phyloP scores from a whole-genome alignment of 306 rosid genomes.

The Hylodesmum podocarpum region DNA sequence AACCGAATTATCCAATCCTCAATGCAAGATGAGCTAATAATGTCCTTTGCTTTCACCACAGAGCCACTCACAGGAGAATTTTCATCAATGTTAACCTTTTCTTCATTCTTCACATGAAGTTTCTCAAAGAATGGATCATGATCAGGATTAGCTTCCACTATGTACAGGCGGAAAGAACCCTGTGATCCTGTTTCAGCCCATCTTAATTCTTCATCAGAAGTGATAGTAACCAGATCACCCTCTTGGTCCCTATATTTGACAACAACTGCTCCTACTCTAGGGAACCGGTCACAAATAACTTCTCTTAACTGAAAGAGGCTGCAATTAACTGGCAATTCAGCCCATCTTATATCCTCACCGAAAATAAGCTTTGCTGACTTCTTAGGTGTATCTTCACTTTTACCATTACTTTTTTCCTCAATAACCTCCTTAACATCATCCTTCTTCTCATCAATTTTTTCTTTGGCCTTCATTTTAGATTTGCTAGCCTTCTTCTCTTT shows the following conservation, averaged over 20 bases:
- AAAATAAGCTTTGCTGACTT: slow-evolving; percentile 71
- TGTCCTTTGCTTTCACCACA: slow-evolving; percentile 44
- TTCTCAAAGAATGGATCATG: slow-evolving; percentile 63
- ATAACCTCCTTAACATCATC: slow-evolving; percentile 67
- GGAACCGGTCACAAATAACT: slow-evolving; percentile 62
- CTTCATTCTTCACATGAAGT: slow-evolving; percentile 25
- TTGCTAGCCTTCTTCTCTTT: slow-evolving; percentile 25
- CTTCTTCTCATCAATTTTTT: slow-evolving; percentile 46
- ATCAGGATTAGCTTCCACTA: slow-evolving; percentile 64
- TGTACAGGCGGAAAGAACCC: slow-evolving; percentile 65
- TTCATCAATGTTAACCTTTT: slow-evolving; percentile 26
- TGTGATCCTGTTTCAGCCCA: slow-evolving; percentile 75
- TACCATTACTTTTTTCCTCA: slow-evolving; percentile 48
- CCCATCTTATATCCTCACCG: slow-evolving; percentile 91
- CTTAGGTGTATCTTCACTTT: slow-evolving; percentile 50
- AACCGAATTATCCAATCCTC: slow-evolving; percentile 89
- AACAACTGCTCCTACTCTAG: slow-evolving; percentile 63
- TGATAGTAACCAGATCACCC: slow-evolving; percentile 89
- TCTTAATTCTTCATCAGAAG: slow-evolving; percentile 72
- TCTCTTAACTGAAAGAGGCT: slow-evolving; percentile 72
- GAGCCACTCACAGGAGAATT: slow-evolving; percentile 44
- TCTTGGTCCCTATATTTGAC: slow-evolving; percentile 86
- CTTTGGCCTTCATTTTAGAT: slow-evolving; percentile 47
- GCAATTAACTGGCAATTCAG: slow-evolving; percentile 71
- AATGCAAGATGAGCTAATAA: slow-evolving; percentile 60